A percentile compares a stretch with the other conserved stretches of the same genome.
Conservation (phyloP, 306 rosid genomes). For the Quercus alba region DNA sequence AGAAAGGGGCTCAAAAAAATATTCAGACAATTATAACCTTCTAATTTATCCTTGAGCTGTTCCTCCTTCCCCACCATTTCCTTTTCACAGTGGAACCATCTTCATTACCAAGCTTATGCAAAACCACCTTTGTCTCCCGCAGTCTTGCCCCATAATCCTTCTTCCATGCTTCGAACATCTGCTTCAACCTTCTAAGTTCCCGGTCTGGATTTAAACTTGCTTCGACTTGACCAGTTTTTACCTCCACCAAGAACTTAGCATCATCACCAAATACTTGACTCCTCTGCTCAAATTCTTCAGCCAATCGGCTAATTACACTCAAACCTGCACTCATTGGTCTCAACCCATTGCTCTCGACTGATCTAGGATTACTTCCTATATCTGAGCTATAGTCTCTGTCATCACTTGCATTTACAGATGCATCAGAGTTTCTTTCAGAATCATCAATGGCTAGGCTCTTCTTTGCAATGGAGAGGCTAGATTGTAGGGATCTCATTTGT, state of each 20-base stretch:
- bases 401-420: slow-evolving; percentile 84
- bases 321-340: slow-evolving; percentile 96
- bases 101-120: slow-evolving; percentile 84
- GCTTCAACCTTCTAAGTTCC: slow-evolving; percentile 91
- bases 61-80: slow-evolving; percentile 98
- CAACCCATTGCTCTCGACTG: slow-evolving; percentile 76
- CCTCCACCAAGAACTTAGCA: slow-evolving; percentile 99
- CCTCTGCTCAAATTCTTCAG: slow-evolving; percentile 97
- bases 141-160: slow-evolving; percentile 82
- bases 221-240: slow-evolving; percentile 94
- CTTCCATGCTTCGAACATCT: slow-evolving; percentile 98
- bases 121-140: slow-evolving; percentile 84
- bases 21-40: slow-evolving; percentile 6
- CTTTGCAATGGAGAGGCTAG: slow-evolving; percentile 98
- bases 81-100: slow-evolving; percentile 65
- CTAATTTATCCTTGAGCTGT: slow-evolving; percentile 77
- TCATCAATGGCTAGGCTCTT: slow-evolving; percentile 94
- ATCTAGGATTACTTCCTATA: slow-evolving; percentile 53
- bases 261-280: slow-evolving; percentile 98
- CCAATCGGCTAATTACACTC: slow-evolving; percentile 90
- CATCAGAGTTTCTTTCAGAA: slow-evolving; percentile 87
- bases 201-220: slow-evolving; percentile 88
- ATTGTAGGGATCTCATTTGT: slow-evolving; percentile 97
- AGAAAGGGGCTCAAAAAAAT: neutral
- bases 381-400: slow-evolving; percentile 84